A percentile compares a stretch with the other conserved stretches of the same genome.
phyloP scores from a whole-genome alignment of 148 eudicot species.

The Polygonum maritimum region DNA sequence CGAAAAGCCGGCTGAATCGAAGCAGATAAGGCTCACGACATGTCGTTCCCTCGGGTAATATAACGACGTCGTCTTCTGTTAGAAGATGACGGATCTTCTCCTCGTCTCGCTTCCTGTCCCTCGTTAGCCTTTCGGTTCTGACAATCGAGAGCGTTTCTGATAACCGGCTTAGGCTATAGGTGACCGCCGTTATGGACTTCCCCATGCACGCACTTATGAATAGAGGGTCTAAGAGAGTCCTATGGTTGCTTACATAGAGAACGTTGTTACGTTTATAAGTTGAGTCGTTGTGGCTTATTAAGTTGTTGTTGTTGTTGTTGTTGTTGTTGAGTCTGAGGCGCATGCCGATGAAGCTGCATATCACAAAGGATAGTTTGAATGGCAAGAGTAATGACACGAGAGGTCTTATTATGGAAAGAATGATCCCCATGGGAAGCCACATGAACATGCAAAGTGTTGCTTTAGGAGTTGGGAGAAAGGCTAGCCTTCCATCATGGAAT shows the following conservation, averaged over 20 bases:
- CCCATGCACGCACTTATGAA: constrained; percentile 38
- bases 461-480: constrained; percentile 70
- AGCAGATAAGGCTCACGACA: constrained; percentile 46
- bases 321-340: constrained; percentile 29
- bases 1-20: constrained; percentile 39
- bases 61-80: constrained; percentile 69
- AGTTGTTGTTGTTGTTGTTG: background rate
- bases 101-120: constrained; percentile 51
- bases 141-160: constrained; percentile 63
- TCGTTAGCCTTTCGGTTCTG: constrained; percentile 52
- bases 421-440: constrained; percentile 65
- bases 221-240: constrained; percentile 76
- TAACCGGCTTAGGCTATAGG: constrained; percentile 71
- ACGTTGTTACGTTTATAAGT: constrained; percentile 15
- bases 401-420: constrained; percentile 48
- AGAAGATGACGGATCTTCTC: constrained; percentile 46
- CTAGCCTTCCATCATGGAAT: constrained; percentile 85
- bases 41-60: constrained; percentile 77
- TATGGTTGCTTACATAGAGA: constrained; percentile 55
- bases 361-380: constrained; percentile 9
- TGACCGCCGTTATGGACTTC: constrained; percentile 67
- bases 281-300: background rate
- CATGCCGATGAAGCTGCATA: constrained; percentile 35
- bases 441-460: constrained; percentile 66
- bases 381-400: constrained; percentile 35